These are phyloP conservation scores for Magnolia changhungtana DNA, from an alignment of 164 flowering plant species.

Conservation along the genomic window DNA sequence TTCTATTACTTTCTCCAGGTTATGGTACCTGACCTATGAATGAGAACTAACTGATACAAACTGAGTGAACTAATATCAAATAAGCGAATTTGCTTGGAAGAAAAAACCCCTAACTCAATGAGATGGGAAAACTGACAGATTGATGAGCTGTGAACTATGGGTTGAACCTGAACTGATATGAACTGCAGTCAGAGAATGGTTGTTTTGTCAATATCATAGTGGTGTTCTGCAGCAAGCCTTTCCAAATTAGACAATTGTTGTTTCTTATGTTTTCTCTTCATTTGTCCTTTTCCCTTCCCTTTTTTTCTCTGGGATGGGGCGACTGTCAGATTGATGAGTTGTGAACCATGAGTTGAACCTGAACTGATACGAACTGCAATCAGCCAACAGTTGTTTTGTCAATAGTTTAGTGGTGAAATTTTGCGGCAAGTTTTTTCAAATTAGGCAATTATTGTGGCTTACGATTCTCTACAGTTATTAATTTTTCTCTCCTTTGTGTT, in stretches of 20 bases:
- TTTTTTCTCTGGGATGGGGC: background rate
- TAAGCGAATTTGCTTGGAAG: too few species aligned
- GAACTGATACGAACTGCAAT: background rate
- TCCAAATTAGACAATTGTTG: background rate
- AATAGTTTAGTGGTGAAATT: background rate
- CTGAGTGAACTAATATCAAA: too few species aligned
- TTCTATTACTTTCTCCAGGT: too few species aligned
- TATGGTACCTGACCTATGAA: too few species aligned
- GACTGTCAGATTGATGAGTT: background rate
- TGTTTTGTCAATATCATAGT: too few species aligned
- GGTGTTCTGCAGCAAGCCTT: background rate
- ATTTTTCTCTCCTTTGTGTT: background rate
- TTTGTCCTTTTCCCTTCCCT: too few species aligned
- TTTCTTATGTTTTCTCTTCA: background rate
- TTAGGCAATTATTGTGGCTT: background rate
- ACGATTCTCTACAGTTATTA: background rate
- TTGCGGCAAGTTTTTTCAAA: background rate
- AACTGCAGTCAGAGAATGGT: background rate
- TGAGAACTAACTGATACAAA: background rate
- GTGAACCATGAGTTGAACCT: background rate
- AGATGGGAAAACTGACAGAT: background rate
- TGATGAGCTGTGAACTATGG: background rate
- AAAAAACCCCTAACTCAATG: background rate
- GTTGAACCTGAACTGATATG: background rate
- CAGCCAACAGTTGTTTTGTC: background rate